These are phyloP conservation scores for Penicillium longicatenatum DNA, from an alignment of 495 filamentous ascomycete species.

Conservation along the genomic window DNA sequence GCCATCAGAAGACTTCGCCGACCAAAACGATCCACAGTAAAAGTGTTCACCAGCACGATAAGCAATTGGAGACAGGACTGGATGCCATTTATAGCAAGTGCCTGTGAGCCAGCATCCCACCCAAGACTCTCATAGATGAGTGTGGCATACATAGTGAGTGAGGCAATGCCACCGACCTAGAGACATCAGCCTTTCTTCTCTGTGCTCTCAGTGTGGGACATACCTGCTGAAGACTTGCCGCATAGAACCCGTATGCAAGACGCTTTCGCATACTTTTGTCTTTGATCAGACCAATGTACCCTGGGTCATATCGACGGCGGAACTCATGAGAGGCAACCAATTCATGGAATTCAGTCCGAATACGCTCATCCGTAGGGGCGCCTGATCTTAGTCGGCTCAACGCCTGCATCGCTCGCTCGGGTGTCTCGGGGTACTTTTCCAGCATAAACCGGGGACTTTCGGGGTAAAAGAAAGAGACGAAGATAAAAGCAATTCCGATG, in stretches of 20 bases:
- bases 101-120: slow-evolving; percentile 36
- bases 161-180: slow-evolving; percentile 20
- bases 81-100: slow-evolving; percentile 39
- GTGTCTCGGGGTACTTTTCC: slow-evolving; percentile 39
- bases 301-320: slow-evolving; percentile 26
- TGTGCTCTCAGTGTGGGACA: background rate
- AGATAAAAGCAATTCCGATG: slow-evolving; percentile 36
- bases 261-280: slow-evolving; percentile 38
- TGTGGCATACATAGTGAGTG: slow-evolving; percentile 38
- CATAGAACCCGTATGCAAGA: slow-evolving; percentile 37
- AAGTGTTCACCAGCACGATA: slow-evolving; percentile 42
- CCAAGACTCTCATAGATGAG: slow-evolving; percentile 42
- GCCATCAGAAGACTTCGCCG: slow-evolving; percentile 32
- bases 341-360: slow-evolving; percentile 39
- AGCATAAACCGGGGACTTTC: slow-evolving; percentile 35
- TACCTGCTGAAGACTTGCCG: slow-evolving; percentile 36
- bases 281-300: slow-evolving; percentile 34
- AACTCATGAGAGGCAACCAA: slow-evolving; percentile 37
- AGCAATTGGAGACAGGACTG: slow-evolving; percentile 38
- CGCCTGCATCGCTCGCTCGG: slow-evolving; percentile 28
- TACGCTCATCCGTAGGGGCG: slow-evolving; percentile 26
- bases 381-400: slow-evolving; percentile 34
- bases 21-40: slow-evolving; percentile 40
- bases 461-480: slow-evolving; percentile 37
- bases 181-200: background rate